Percentiles rank a stretch among this genome's conserved stretches.
Evolutionary conservation across 768 basidiomycete genomes (phyloP).

Genomic region (Amanita thiersii): DNA sequence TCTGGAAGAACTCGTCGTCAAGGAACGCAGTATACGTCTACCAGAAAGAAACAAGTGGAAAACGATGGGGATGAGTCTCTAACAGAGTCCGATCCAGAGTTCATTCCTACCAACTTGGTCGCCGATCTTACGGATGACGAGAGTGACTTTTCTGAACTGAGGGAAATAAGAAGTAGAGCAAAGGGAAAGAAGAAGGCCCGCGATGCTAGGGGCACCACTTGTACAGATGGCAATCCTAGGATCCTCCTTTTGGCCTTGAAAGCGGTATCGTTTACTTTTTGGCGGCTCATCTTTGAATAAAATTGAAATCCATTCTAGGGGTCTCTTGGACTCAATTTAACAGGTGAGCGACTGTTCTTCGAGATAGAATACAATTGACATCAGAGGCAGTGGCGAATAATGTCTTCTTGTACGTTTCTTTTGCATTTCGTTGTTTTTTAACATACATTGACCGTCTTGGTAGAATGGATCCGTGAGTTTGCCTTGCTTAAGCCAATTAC

Average conservation of each 20-base stretch:
- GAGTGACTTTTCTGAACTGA: slow-evolving; percentile 17
- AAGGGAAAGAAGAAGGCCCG: slow-evolving; percentile 20
- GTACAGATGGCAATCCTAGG: slow-evolving; percentile 44
- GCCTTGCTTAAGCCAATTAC: not conserved
- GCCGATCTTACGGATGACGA: slow-evolving; percentile 23
- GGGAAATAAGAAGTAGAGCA: slow-evolving; percentile 25
- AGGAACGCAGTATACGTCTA: not conserved
- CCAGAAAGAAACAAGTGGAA: slow-evolving; percentile 10
- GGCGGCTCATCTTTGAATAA: not conserved
- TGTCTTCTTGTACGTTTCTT: slow-evolving; percentile 58
- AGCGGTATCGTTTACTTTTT: slow-evolving; percentile 30
- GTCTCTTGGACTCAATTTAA: slow-evolving; percentile 81
- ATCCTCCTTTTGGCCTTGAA: slow-evolving; percentile 88
- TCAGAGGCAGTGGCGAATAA: slow-evolving; percentile 60
- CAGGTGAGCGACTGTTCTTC: slow-evolving; percentile 25
- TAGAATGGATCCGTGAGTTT: slow-evolving; percentile 78
- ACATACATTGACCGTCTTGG: slow-evolving; percentile 4
- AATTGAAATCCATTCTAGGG: slow-evolving; percentile 30
- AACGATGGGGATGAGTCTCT: slow-evolving; percentile 19
- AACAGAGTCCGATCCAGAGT: slow-evolving; percentile 7
- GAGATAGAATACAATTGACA: not conserved
- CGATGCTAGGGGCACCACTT: slow-evolving; percentile 12
- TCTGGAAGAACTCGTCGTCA: not conserved
- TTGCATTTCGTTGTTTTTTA: not conserved
- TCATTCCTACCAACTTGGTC: slow-evolving; percentile 13